Evolutionary conservation across 2,329 filamentous ascomycete species (phyloP).

Genomic region (Corynespora cassiicola): DNA sequence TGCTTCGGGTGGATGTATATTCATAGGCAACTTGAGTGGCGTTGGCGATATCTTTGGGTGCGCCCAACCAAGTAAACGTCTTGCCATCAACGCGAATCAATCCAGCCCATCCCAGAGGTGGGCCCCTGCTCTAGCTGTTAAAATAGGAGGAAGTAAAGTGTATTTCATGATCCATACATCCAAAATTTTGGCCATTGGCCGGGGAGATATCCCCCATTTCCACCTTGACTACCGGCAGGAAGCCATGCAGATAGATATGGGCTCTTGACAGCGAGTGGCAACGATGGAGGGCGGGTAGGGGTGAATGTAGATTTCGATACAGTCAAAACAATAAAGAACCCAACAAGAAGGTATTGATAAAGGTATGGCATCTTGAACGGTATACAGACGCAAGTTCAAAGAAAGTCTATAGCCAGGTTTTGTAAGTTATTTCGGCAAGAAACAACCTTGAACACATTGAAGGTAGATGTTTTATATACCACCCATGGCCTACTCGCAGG

Average conservation of each 20-base stretch:
- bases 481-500: too few species aligned
- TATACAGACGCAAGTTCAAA: too few species aligned
- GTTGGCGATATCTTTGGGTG: constrained; percentile 53
- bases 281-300: constrained; percentile 70
- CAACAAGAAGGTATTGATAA: too few species aligned
- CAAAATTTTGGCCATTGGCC: constrained; percentile 75
- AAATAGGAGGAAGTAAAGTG: not conserved
- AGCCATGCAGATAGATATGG: constrained; percentile 79
- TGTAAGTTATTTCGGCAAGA: too few species aligned
- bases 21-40: constrained; percentile 69
- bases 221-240: constrained; percentile 64
- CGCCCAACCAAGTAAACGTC: constrained; percentile 48
- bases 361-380: too few species aligned
- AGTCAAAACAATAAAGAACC: too few species aligned
- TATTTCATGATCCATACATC: too few species aligned
- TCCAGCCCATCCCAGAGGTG: constrained; percentile 70
- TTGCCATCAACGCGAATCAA: constrained; percentile 69
- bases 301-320: constrained; percentile 67
- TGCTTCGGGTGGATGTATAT: constrained; percentile 76
- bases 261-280: constrained; percentile 75
- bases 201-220: constrained; percentile 70
- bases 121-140: constrained; percentile 52
- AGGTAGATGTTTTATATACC: too few species aligned
- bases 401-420: too few species aligned
- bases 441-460: too few species aligned